Evolutionary conservation across 495 filamentous ascomycete species (phyloP), one percentile per base, ranked within the genome.

Genomic region (Daldinia caldariorum): DNA sequence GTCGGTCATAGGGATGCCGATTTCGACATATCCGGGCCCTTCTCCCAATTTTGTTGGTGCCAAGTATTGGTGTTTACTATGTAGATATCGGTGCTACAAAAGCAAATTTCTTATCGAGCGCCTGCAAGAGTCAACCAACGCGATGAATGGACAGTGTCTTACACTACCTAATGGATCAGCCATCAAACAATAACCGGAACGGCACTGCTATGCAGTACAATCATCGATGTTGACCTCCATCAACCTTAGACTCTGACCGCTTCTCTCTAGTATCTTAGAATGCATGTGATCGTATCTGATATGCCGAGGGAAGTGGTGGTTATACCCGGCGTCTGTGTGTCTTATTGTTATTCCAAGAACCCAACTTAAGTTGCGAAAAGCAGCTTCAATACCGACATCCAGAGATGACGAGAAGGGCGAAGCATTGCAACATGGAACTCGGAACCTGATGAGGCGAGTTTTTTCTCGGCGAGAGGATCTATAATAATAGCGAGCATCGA

Each of bases 331-430:
- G 49, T 26, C 60, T 31, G 67, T 62, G 62, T 62, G 61, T 41
- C 61, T 65, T 35, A 22, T 34, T 13, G 43, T 64, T 55, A 37
- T 61, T 55, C 13, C 12, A 61, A 54, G 55, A 22, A 1, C 10
- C 55, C 41, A 43, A 26, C 26, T 13, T 51, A 16, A 50, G 57
- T 45, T 60, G 58, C 69, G 69, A 71, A 71, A 71, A 43, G 58
- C 69, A 63, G 63, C 58, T 37, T 67, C 54, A 1, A 41, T 37
- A 14, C 64, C 64, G 57, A 67, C 38, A 35, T 20, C 55, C 13
- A 59, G 20, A 66, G 18, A 20, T 47, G 9, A 47, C 41, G 56
- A 58, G 31, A 35, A 41, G 26, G 26, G 61, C 53, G 32, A 50
- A 8, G 39, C 57, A 47, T 18, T 43, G 37, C 3, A 43, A 38